phyloP scores from a whole-genome alignment of 179 eudicot genomes.

The Vitellaria paradoxa region DNA sequence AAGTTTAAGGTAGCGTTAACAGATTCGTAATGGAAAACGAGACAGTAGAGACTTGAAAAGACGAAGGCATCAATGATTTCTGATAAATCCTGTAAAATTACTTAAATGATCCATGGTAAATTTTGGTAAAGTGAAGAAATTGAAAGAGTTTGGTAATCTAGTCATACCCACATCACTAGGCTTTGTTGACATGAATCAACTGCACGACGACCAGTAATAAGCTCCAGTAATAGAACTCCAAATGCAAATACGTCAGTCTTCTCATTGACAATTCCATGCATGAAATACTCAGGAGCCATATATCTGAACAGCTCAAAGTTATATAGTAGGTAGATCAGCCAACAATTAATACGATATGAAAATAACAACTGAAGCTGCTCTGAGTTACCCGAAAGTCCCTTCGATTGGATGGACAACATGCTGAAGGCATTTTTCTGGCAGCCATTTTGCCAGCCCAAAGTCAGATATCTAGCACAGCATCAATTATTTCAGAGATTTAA shows the following conservation, averaged over 20 bases:
- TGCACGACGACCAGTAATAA: conserved; percentile 89
- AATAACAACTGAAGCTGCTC: neutral
- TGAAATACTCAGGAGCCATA: conserved; percentile 94
- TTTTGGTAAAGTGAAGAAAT: neutral
- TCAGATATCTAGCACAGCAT: conserved; percentile 71
- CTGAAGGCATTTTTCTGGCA: conserved; percentile 87
- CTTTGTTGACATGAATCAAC: conserved; percentile 74
- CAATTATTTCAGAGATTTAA: neutral
- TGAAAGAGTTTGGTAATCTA: neutral
- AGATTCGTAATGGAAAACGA: neutral
- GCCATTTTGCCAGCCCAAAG: conserved; percentile 97
- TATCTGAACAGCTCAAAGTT: conserved; percentile 37
- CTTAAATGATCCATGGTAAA: too few species aligned
- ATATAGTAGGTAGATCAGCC: neutral
- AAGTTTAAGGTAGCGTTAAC: neutral
- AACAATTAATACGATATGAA: neutral
- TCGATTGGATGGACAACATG: conserved; percentile 91
- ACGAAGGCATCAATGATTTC: too few species aligned
- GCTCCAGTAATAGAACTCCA: conserved; percentile 82
- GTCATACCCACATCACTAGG: conserved; percentile 86
- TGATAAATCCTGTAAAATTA: too few species aligned
- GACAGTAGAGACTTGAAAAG: too few species aligned
- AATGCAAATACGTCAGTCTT: conserved; percentile 91
- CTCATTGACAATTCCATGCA: conserved; percentile 87
- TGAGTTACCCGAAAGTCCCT: conserved; percentile 88